Base-by-base conservation (phyloP, 352 stramenopile species). In the Pythium grandisporangium region DNA sequence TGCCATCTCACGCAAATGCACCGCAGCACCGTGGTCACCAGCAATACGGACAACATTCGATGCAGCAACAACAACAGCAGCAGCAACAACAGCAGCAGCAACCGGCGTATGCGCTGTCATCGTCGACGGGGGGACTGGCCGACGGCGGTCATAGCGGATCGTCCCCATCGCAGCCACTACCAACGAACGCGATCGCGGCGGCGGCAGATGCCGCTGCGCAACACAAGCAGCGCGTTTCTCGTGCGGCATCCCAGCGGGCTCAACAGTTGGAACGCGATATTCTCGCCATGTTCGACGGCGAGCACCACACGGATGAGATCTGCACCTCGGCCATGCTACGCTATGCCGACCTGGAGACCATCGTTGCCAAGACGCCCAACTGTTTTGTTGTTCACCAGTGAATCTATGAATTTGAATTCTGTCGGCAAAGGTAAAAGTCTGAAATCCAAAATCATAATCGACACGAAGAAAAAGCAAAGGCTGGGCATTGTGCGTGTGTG, bases 221-320 rank as follows among this genome's bases (percentile, higher is more conserved):
- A 19, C 60, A 51, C 30, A 83, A 83, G 54, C n/a, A n/a, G n/a
- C 65, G 69, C 14, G 44, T 38, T 2, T 51, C 70, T 11, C n/a
- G n/a, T n/a, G 42, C 52, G 2, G 56, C 46, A 42, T 51, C 55
- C 6, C 17, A 50, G 17, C 84, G 79, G 51, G 55, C 66, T 3
- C 65, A 56, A 26, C 70, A 80, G 38, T 36, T 84, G 19, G 71
- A 88, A 46, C 81, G 83, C 40, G 70, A 87, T 20, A 55, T 87
- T n/a, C 57, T 87, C 16, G 54, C 55, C n/a, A 80, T 86, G 69
- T 86, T 92, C 73, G 66, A 92, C 49, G 79, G 79, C 24, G 61
- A 73, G 34, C 73, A 87, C 51, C 60, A 87, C 46, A 90, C 79
- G n/a, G 79, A 92, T 41, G 74, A 92, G 50, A 92, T 92, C 42